Evolutionary conservation across 306 rosid species (phyloP).

Genomic region (Rubus idaeus): DNA sequence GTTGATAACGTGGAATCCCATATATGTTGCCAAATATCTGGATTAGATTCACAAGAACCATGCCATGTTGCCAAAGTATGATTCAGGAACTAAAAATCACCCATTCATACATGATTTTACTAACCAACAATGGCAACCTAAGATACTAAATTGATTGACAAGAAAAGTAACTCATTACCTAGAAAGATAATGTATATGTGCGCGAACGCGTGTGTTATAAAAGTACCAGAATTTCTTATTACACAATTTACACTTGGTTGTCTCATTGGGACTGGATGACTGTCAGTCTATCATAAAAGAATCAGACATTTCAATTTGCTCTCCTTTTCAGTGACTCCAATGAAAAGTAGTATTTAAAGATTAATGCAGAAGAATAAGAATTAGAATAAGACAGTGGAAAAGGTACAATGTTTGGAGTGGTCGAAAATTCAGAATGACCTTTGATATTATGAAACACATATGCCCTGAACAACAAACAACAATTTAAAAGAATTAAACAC

Average conservation of each 20-base stretch:
- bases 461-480: background rate
- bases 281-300: background rate
- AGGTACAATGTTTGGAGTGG: background rate
- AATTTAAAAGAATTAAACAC: conserved; percentile 7
- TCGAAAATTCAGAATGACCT: background rate
- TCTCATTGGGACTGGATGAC: background rate
- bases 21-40: background rate
- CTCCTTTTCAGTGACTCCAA: background rate
- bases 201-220: background rate
- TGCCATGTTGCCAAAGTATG: background rate
- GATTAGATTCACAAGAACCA: background rate
- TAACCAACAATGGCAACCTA: background rate
- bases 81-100: background rate
- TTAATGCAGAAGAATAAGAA: background rate
- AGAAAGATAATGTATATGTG: background rate
- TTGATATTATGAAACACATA: background rate
- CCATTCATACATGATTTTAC: background rate
- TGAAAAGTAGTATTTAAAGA: background rate
- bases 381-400: background rate
- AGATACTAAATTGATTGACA: background rate
- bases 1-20: background rate
- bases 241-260: background rate
- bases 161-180: too few relatives aligned
- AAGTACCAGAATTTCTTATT: background rate
- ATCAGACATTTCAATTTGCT: background rate